Evolutionary conservation across 139 green algal species (phyloP).

Genomic region (Volvox reticuliferus): DNA sequence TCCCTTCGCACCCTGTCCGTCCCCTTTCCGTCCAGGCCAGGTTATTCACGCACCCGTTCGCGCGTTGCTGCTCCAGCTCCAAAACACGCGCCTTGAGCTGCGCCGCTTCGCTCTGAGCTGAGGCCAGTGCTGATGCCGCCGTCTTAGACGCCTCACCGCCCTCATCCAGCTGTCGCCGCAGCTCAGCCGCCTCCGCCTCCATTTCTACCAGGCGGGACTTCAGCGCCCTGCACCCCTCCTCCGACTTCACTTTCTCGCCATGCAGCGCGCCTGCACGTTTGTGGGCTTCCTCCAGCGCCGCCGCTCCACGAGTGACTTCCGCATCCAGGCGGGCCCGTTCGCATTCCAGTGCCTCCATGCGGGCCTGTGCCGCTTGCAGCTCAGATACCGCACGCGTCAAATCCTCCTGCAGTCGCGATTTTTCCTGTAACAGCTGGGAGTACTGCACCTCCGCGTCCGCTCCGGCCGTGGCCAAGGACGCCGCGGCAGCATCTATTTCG

Average conservation of each 20-base stretch:
- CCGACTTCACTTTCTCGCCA: not conserved
- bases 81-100: not conserved
- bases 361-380: not conserved
- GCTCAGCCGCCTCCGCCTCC: not conserved
- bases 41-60: not conserved
- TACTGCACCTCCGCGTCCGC: not conserved
- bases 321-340: not conserved
- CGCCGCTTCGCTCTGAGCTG: not conserved
- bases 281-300: not conserved
- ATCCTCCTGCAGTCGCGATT: not conserved
- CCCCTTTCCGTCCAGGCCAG: too few relatives aligned
- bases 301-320: not conserved
- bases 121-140: not conserved
- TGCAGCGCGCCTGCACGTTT: not conserved
- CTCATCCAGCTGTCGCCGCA: not conserved
- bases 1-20: too few relatives aligned
- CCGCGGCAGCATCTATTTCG: not conserved
- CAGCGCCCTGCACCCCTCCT: not conserved
- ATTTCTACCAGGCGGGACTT: slow-evolving; percentile 16
- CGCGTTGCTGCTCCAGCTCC: slow-evolving; percentile 22
- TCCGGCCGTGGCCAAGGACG: not conserved
- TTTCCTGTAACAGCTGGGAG: not conserved
- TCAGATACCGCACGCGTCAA: not conserved
- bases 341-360: not conserved
- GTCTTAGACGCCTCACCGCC: not conserved